Evolutionary conservation across 2,329 filamentous ascomycete species (phyloP), one percentile per base, ranked within the genome.

Genomic region (Microthyrium microscopicum): DNA sequence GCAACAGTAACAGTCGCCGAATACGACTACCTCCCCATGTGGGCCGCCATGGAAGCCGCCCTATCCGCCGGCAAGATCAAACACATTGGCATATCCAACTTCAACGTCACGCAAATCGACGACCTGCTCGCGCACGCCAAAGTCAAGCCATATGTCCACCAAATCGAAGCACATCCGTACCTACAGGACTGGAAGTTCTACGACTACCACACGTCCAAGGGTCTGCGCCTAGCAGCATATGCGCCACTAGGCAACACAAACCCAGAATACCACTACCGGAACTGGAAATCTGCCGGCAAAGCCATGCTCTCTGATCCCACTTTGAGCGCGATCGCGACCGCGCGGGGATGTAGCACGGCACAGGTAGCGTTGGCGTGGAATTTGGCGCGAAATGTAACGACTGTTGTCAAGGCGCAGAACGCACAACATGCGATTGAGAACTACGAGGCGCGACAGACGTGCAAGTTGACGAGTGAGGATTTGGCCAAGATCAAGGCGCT

Each of bases 191-290:
- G 78, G 44, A 73, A 81, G 40, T 70, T 83, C 39, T 69, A 77
- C 39, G 68, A 78, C 41, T 66, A 72, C 44, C 81, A 74, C 62
- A 66, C 66, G 38, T 58, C 63, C 38, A 75, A 77, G 54, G 70
- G 69, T 36, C 80, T 84, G 39, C 67, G 78, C 46, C 57, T 82
- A 48, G 74, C 80, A 42, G 77, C 77, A 12, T 84, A 83, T 60
- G 60, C 56, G 37, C 61, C 61, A 9, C 47, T 65, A 3, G 61
- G 61, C 13, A 61, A 56, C 47, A 64, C 60, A 4, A 61, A n/a
- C 8, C 15, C 19, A 31, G 17, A 9, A 25, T 25, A 9, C 22
- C 22, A 25, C 13, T 12, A 25, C 22, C 22, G 22, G 13, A 9
- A 25, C 22, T 25, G 9, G 13, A 9, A 9, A 25, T 25, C 9